These are phyloP conservation scores for Ceratocystis colombiana DNA, from an alignment of 2,329 filamentous ascomycete genomes.

Conservation along the genomic window DNA sequence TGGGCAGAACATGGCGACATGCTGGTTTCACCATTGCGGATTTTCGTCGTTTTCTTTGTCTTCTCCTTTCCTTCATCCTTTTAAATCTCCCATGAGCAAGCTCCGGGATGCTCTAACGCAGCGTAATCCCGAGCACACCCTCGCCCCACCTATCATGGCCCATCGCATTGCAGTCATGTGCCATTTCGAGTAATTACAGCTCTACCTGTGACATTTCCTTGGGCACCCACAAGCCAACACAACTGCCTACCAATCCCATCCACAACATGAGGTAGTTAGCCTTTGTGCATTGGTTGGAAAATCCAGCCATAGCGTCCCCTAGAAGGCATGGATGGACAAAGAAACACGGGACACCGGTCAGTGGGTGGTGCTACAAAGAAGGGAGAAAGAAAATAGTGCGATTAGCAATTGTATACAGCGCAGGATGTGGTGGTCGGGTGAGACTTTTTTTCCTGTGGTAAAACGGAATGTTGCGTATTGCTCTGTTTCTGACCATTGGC, in stretches of 20 bases:
- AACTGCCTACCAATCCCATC: constrained; percentile 76
- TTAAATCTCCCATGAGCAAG: background rate
- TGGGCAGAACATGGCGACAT: background rate
- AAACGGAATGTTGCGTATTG: constrained; percentile 32
- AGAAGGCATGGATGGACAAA: constrained; percentile 92
- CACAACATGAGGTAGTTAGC: constrained; percentile 74
- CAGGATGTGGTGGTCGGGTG: constrained; percentile 6
- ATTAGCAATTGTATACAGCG: constrained; percentile 12
- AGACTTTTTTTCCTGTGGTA: constrained; percentile 24
- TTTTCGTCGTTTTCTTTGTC: background rate
- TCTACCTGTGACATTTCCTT: constrained; percentile 47
- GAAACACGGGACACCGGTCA: constrained; percentile 66
- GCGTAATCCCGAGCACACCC: background rate
- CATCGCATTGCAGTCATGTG: background rate
- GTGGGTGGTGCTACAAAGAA: constrained; percentile 63
- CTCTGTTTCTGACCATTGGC: constrained; percentile 9
- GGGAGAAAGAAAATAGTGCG: constrained; percentile 26
- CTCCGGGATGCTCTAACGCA: background rate
- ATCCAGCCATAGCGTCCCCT: constrained; percentile 63
- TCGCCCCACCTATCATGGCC: background rate
- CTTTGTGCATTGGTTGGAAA: constrained; percentile 44
- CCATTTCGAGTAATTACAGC: constrained; percentile 5
- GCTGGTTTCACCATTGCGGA: background rate
- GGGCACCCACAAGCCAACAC: constrained; percentile 69
- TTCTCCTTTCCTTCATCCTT: background rate